A percentile compares a stretch with the other conserved stretches of the same genome.
These are phyloP conservation scores for Triticum turgidum DNA, from an alignment of 176 grass and related monocot genomes.

Conservation along the genomic window DNA sequence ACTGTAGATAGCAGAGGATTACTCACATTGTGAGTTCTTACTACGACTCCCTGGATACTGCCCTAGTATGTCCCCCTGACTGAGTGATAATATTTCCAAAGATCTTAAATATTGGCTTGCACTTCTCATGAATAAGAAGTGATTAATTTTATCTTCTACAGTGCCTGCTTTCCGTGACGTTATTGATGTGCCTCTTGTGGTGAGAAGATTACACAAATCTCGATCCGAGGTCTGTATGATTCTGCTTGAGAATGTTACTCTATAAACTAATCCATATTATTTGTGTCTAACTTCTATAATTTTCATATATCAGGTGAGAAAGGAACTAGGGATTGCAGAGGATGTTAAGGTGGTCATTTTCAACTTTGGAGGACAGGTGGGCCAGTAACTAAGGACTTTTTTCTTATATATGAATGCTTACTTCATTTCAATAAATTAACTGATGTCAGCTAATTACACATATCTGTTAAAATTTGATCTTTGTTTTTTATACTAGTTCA, in stretches of 20 bases:
- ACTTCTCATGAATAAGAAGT: conserved; percentile 5
- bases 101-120: background rate
- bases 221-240: conserved; percentile 54
- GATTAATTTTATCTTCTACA: conserved; percentile 42
- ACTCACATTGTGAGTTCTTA: conserved; percentile 91
- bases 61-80: conserved; percentile 64
- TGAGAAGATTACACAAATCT: conserved; percentile 87
- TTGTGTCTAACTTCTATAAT: conserved; percentile 24
- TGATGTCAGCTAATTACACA: background rate
- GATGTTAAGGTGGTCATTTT: conserved; percentile 95
- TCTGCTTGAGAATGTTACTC: background rate
- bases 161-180: conserved; percentile 97
- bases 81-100: background rate
- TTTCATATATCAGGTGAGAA: conserved; percentile 63
- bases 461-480: conserved; percentile 3
- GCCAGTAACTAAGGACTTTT: background rate
- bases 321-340: conserved; percentile 80
- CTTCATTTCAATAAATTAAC: background rate
- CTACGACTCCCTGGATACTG: conserved; percentile 96
- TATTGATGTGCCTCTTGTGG: conserved; percentile 93
- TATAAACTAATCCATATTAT: background rate
- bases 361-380: conserved; percentile 97
- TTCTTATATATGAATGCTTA: background rate
- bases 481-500: background rate
- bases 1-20: conserved; percentile 94